Evolutionary conservation across 208 protist species (phyloP).

Genomic region (Herpetomonas tarakana): DNA sequence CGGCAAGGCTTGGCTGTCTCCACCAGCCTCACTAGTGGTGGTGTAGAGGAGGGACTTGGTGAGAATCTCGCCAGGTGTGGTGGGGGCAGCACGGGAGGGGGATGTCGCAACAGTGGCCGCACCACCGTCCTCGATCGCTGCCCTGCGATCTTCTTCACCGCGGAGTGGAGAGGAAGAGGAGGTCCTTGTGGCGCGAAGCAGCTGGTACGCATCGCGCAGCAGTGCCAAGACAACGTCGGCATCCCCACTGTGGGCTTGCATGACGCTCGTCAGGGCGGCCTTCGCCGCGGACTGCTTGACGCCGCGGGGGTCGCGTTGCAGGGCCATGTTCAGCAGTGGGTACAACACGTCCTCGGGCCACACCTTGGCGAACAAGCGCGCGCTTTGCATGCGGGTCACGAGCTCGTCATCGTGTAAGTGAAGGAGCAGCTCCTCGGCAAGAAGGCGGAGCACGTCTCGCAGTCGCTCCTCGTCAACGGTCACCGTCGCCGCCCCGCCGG

Average conservation of each 20-base stretch:
- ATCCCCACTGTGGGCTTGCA: constrained; percentile 41
- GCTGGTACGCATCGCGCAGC: constrained; percentile 12
- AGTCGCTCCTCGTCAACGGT: not conserved
- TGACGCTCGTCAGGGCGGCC: constrained; percentile 39
- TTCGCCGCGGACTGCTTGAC: constrained; percentile 47
- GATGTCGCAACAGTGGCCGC: too few species aligned
- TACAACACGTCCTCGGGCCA: constrained; percentile 64
- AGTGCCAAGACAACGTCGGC: constrained; percentile 34
- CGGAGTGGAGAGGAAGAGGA: too few species aligned
- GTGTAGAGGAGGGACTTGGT: constrained; percentile 40
- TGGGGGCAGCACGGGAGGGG: constrained; percentile 13
- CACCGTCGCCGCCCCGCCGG: not conserved
- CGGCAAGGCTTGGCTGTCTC: too few species aligned
- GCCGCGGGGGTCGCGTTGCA: constrained; percentile 44
- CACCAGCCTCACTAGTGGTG: too few species aligned
- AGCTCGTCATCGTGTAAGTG: constrained; percentile 79
- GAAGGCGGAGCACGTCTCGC: constrained; percentile 54
- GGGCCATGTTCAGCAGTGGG: constrained; percentile 55
- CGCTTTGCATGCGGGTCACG: constrained; percentile 55
- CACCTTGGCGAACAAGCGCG: constrained; percentile 74
- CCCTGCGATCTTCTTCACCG: too few species aligned
- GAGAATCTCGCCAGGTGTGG: constrained; percentile 43
- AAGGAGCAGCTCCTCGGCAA: constrained; percentile 71
- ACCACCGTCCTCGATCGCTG: too few species aligned
- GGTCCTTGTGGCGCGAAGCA: too few species aligned